Conservation (phyloP, 371 early-diverging fungal genomes). For the Neoconidiobolus thromboides region DNA sequence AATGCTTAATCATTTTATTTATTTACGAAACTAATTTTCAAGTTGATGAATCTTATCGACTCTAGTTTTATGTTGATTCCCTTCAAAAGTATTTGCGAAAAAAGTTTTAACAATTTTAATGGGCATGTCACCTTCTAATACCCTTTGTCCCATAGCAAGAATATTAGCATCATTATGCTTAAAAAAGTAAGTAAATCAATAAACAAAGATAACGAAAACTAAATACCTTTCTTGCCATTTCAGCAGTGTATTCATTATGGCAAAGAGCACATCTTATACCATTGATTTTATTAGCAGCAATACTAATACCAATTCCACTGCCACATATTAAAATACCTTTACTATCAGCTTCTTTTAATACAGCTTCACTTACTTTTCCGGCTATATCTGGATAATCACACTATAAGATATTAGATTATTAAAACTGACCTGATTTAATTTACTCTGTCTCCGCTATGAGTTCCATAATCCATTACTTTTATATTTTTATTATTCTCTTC, state of each 20-base stretch:
- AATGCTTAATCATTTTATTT: too few relatives aligned
- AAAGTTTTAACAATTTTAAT: conserved; percentile 4
- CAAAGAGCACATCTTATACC: conserved; percentile 7
- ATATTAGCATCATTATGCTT: conserved; percentile 10
- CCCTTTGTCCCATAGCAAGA: conserved; percentile 4
- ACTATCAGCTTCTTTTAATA: background rate
- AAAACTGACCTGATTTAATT: background rate
- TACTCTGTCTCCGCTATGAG: conserved; percentile 1
- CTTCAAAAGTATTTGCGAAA: conserved; percentile 4
- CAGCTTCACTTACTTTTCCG: background rate
- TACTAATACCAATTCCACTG: conserved; percentile 8
- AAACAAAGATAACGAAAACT: background rate
- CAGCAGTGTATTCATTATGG: conserved; percentile 7
- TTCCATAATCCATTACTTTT: background rate
- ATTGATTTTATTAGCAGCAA: conserved; percentile 7
- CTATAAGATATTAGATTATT: background rate
- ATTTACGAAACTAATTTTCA: background rate
- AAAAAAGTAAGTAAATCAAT: background rate
- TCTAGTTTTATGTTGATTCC: conserved; percentile 4
- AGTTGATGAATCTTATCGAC: conserved; percentile 4
- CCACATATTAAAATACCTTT: conserved; percentile 7
- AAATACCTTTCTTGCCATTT: conserved; percentile 7
- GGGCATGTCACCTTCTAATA: background rate
- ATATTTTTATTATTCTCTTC: background rate
- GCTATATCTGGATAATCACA: conserved; percentile 8